These are phyloP conservation scores for Fusarium sp. DNA, from an alignment of 2,329 filamentous ascomycete species.

Conservation along the genomic window DNA sequence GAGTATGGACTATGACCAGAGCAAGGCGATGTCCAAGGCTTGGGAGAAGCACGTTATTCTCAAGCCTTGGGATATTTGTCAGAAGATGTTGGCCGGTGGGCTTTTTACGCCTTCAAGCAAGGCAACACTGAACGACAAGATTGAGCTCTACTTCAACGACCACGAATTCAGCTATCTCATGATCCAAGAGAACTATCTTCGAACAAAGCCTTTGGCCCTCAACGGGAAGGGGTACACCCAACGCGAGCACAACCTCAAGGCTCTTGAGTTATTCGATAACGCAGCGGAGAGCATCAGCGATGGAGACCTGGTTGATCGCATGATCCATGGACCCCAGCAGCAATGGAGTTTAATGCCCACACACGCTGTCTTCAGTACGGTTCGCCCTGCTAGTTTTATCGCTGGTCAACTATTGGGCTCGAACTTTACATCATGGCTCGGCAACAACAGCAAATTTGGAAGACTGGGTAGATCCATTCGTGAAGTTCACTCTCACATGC, in stretches of 20 bases:
- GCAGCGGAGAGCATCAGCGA: conserved; percentile 98
- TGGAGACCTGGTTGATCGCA: conserved; percentile 93
- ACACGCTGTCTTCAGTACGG: conserved; percentile 95
- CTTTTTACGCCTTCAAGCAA: conserved; percentile 89
- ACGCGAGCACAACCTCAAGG: conserved; percentile 82
- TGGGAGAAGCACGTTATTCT: conserved; percentile 98
- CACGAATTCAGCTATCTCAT: conserved; percentile 98
- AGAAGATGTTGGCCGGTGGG: conserved; percentile 90
- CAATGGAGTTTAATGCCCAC: conserved; percentile 99
- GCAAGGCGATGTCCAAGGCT: conserved; percentile 94
- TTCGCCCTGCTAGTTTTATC: conserved; percentile 89
- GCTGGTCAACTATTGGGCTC: conserved; percentile 83
- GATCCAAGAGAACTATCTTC: conserved; percentile 98
- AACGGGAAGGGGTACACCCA: conserved; percentile 69
- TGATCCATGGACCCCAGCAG: conserved; percentile 98
- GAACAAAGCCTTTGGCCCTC: conserved; percentile 80
- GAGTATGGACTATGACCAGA: conserved; percentile 85
- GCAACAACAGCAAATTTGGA: conserved; percentile 91
- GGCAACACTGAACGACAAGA: conserved; percentile 94
- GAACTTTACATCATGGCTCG: conserved; percentile 91
- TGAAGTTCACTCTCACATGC: conserved; percentile 98
- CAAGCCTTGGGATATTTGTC: conserved; percentile 98
- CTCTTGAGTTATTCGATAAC: conserved; percentile 87
- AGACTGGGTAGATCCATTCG: conserved; percentile 86
- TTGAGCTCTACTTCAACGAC: conserved; percentile 99